Percentiles rank a stretch among this genome's conserved stretches.
Conservation (phyloP, 768 basidiomycete genomes). For the Butyriboletus loyo region DNA sequence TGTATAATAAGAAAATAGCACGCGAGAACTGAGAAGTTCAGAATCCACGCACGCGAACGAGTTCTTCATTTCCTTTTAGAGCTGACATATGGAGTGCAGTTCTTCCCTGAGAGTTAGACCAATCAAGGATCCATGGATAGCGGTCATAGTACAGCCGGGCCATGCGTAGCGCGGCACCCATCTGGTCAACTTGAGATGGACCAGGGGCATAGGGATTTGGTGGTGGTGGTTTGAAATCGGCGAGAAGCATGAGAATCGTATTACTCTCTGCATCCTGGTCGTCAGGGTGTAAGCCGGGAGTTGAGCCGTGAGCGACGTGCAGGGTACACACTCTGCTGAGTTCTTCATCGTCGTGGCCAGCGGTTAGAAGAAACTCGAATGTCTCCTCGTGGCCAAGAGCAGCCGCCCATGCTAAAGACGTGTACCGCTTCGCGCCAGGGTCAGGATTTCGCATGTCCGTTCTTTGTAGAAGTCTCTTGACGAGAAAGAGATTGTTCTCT, state of each 20-base stretch:
- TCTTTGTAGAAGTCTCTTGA: conserved; percentile 80
- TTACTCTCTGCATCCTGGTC: conserved; percentile 86
- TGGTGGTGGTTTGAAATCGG: conserved; percentile 63
- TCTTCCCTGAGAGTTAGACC: conserved; percentile 88
- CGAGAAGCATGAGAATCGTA: conserved; percentile 91
- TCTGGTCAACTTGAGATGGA: conserved; percentile 55
- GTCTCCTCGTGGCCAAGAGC: conserved; percentile 87
- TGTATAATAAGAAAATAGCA: conserved; percentile 15
- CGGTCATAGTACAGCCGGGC: conserved; percentile 82
- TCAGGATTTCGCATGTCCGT: conserved; percentile 93
- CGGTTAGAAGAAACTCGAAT: conserved; percentile 83
- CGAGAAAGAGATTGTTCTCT: conserved; percentile 96
- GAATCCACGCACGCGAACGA: conserved; percentile 65
- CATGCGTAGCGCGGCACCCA: conserved; percentile 80
- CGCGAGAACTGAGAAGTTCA: conserved; percentile 4
- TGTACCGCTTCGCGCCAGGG: conserved; percentile 67
- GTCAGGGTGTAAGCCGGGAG: conserved; percentile 17
- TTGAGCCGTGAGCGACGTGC: conserved; percentile 2
- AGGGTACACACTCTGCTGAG: conserved; percentile 69
- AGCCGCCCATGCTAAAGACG: conserved; percentile 90
- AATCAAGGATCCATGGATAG: conserved; percentile 84
- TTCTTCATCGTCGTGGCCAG: conserved; percentile 92
- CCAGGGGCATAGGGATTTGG: conserved; percentile 46
- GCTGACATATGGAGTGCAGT: conserved; percentile 89
- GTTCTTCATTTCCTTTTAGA: conserved; percentile 84